Base-by-base conservation (phyloP, 2,329 filamentous ascomycete species). In the Phaeomoniella chlamydospora region DNA sequence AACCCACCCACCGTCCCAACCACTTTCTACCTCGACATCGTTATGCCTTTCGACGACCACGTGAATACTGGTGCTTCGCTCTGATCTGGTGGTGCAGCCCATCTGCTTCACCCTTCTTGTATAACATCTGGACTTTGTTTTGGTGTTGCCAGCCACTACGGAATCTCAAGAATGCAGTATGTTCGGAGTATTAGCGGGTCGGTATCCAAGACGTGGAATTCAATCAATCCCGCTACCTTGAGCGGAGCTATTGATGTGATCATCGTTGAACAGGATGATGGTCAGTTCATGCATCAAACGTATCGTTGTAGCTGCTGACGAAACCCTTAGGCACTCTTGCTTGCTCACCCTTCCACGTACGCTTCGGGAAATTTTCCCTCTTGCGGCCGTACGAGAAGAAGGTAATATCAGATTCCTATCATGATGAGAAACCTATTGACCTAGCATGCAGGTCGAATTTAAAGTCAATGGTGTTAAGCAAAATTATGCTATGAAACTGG, bases 211-310 rank as follows among this genome's bases (percentile, higher is more conserved):
- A 88, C 90, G 58, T 98, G 90, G 90, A 98, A 98, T 62, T 94
- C 87, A 16, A 93, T 98, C 69, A 98, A 98, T 59, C 90, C 90
- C 35, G 86, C 90, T 31, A 98, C 90, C 10, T 74, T 98, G 39
- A 94, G 85, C 63, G 90, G 90, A 53, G 90, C 90, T 53, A 96
- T 98, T 63, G 90, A 98, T 69, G 88, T 96, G 48, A 94, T 98
- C 47, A 88, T 98, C 37, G 86, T 98, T 40, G 86, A 98, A 60
- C 86, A 92, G 48, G 84, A 88, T 54, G 90, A 98, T 69, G 90
- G 22, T 26, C 9, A 26, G 22, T 26, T 9, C 22, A n/a, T n/a
- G n/a, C 22, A 26, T 26, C n/a, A 10, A n/a, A 31, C 16, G 3
- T 19, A 29, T 22, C 26, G 15, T 14, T 13, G 9, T 34, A 34